Evolutionary conservation across 768 basidiomycete species (phyloP), one percentile per base, ranked within the genome.

Genomic region (Austroboletus eburneus): DNA sequence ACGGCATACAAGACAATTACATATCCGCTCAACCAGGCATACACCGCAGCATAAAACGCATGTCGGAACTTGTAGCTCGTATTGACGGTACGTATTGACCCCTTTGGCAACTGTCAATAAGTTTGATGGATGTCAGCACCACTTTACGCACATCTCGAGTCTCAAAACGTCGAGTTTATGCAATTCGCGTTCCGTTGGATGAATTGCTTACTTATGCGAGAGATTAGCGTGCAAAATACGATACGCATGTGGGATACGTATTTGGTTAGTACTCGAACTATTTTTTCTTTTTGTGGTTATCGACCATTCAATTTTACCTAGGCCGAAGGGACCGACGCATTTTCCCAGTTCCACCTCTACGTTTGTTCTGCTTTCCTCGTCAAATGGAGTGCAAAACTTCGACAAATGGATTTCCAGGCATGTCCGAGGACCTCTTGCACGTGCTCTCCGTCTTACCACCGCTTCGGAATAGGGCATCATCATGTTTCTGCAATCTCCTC

Each of bases 191-290:
- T 99, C 70, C 79, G 96, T 42, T 99, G 96, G 96, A 97, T 99
- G 93, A 98, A 99, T 61, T 97, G 96, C 63, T 69, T 99, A 42
- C 75, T 98, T 49, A 97, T 99, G 95, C 79, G 96, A 47, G 96
- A 98, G 72, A 89, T 99, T 55, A 95, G 87, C 56, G 92, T 99
- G 40, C 81, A 85, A 58, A 95, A 97, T 65, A 98, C 95, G 16
- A 90, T 97, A 41, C 79, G 96, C 45, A 98, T 98, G 95, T 99
- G 96, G 96, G 96, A 99, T 65, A 98, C 96, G 12, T 99, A 99
- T 67, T 70, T 99, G 60, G 96, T 98, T 50, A 46, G 90, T 68
- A 4, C 27, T 14, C 3, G 20, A 9, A 22, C 39, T 27, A 29
- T 34, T 6, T 25, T 48, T 14, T 18, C 4, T 21, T n/a, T 21